Base-by-base conservation (phyloP, 345 rosid species). In the Camelina hispida region DNA sequence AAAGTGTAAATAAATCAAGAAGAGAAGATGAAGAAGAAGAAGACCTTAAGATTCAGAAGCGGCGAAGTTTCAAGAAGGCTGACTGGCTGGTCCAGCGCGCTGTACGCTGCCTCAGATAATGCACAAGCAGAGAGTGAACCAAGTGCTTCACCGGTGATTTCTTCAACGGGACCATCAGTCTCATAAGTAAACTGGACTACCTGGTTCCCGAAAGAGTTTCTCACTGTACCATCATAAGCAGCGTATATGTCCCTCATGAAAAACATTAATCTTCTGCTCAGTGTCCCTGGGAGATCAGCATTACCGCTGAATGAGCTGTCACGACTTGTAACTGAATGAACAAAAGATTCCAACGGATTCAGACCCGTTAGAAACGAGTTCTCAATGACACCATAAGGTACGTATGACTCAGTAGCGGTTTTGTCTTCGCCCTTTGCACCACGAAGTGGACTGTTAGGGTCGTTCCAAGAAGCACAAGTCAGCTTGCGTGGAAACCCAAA, bases 211-310 rank as follows among this genome's bases (percentile, higher is more conserved):
- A 88, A 89, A 2, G 93, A 76, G 75, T 84, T 85, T 74, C 98
- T 85, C 63, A 92, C 97, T 5, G 99, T 90, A 61, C 98, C 97
- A 57, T 95, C 98, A 47, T 92, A 95, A 13, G 98, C 84, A 43
- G 67, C 65, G 46, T 79, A 85, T 60, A 92, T 61, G 69, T 95
- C 99, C 5, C 98, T 85, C 94, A 95, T 79, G 79, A 95, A 90
- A 71, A 90, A 95, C 93, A 93, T 85, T 12, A 95, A 82, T 75
- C 85, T 88, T 32, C 99, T 81, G 42, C 83, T 85, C 72, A 95
- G 82, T 2, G 98, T 83, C 72, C 98, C 99, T 1, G 99, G 99
- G 46, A 95, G 92, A 83, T 95, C 96, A 56, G 97, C 99, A 78
- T 92, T 92, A 64, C 89, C 99, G 62, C 98, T 83, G 28, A 95